Conservation (phyloP, 1,139 yeast genomes). For the Candida labiduridarum region DNA sequence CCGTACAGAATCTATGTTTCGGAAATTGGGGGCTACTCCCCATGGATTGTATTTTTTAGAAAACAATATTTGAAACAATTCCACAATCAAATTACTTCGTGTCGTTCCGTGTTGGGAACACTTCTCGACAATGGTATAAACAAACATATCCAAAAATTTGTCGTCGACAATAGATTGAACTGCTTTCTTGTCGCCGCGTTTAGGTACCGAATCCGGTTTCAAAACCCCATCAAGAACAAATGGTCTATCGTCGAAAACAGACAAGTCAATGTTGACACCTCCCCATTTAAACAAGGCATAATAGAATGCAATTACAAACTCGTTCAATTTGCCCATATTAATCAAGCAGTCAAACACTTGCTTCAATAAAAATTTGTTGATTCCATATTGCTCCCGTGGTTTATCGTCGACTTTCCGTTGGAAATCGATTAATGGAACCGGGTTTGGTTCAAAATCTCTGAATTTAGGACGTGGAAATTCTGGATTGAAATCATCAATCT, state of each 20-base stretch:
- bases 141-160: too few relatives aligned
- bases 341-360: constrained; percentile 34
- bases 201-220: constrained; percentile 3
- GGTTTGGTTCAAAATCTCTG: constrained; percentile 13
- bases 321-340: constrained; percentile 34
- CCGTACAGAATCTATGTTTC: constrained; percentile 33
- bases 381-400: constrained; percentile 13
- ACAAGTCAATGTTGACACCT: constrained; percentile 16
- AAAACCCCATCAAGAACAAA: constrained; percentile 17
- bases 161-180: constrained; percentile 12
- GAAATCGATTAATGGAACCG: constrained; percentile 36
- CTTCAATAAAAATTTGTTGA: constrained; percentile 36
- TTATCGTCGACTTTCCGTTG: constrained; percentile 19
- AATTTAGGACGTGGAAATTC: constrained; percentile 29
- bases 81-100: constrained; percentile 24
- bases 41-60: constrained; percentile 22
- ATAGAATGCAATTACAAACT: constrained; percentile 35
- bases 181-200: neutral
- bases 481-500: constrained; percentile 26
- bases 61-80: constrained; percentile 26
- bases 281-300: constrained; percentile 38
- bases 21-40: constrained; percentile 21
- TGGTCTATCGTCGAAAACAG: neutral
- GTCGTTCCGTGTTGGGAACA: constrained; percentile 18
- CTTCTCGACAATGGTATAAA: too few relatives aligned